Evolutionary conservation across 2,329 filamentous ascomycete genomes (phyloP).

Genomic region (Diaporthe ilicicola): DNA sequence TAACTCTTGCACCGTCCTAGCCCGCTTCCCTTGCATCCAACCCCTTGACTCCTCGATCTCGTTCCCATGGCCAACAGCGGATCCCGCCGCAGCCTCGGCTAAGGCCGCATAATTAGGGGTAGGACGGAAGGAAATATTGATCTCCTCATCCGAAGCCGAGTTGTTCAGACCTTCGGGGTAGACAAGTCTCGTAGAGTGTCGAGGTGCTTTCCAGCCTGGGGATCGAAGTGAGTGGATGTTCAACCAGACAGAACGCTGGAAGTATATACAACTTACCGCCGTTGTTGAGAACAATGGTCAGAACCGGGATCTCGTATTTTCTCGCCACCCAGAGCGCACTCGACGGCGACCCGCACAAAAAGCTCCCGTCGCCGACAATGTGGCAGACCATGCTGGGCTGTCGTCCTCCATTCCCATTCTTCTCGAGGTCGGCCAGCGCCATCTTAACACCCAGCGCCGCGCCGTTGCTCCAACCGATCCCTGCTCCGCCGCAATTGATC

Average conservation of each 20-base stretch:
- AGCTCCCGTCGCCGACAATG: slow-evolving; percentile 59
- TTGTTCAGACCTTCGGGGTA: slow-evolving; percentile 65
- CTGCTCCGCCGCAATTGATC: slow-evolving; percentile 63
- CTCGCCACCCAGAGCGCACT: slow-evolving; percentile 58
- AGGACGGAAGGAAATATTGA: slow-evolving; percentile 68
- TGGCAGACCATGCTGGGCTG: slow-evolving; percentile 57
- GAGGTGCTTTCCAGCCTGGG: slow-evolving; percentile 67
- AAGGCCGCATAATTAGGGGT: slow-evolving; percentile 67
- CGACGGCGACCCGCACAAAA: slow-evolving; percentile 56
- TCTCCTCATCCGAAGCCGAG: slow-evolving; percentile 64
- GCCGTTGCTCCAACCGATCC: slow-evolving; percentile 62
- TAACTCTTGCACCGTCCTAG: slow-evolving; percentile 5
- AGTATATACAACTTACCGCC: slow-evolving; percentile 53
- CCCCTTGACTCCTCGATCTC: background rate
- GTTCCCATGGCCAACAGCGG: slow-evolving; percentile 44
- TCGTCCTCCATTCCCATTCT: slow-evolving; percentile 45
- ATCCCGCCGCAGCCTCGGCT: slow-evolving; percentile 16
- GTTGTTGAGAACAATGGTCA: slow-evolving; percentile 60
- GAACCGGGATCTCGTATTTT: slow-evolving; percentile 55
- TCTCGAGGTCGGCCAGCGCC: slow-evolving; percentile 48
- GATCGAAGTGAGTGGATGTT: too few species aligned
- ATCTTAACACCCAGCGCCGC: slow-evolving; percentile 60
- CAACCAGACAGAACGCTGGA: too few species aligned
- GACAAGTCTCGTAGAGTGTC: slow-evolving; percentile 63
- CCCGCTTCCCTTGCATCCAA: slow-evolving; percentile 5